phyloP scores from a whole-genome alignment of 192 early-diverging fungal species.

The Kickxella alabastrina region DNA sequence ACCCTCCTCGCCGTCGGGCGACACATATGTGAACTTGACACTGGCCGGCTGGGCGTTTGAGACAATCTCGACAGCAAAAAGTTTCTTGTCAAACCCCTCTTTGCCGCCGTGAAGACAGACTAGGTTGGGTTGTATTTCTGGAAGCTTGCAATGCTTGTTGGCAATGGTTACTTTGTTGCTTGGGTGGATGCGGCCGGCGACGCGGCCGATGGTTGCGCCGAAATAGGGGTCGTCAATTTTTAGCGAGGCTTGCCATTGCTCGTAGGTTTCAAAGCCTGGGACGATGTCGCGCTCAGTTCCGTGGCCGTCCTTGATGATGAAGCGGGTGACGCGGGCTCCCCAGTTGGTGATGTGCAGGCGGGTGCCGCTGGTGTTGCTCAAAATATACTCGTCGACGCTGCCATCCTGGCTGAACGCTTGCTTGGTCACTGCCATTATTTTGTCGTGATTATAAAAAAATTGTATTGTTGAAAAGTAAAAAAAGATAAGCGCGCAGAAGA shows the following conservation, averaged over 20 bases:
- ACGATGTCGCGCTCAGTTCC: slow-evolving; percentile 61
- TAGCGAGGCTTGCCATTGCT: slow-evolving; percentile 51
- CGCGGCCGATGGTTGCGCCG: slow-evolving; percentile 72
- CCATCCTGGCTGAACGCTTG: slow-evolving; percentile 37
- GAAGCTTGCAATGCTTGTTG: slow-evolving; percentile 53
- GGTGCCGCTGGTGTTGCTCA: slow-evolving; percentile 30
- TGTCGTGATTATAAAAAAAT: neutral
- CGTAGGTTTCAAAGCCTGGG: slow-evolving; percentile 67
- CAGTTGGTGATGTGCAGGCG: slow-evolving; percentile 52
- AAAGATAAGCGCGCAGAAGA: neutral
- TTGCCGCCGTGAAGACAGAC: slow-evolving; percentile 75
- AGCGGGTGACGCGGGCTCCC: slow-evolving; percentile 67
- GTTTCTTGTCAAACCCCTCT: slow-evolving; percentile 66
- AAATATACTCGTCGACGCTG: slow-evolving; percentile 21
- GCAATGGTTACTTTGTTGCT: slow-evolving; percentile 60
- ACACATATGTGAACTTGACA: slow-evolving; percentile 58
- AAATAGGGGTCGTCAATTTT: slow-evolving; percentile 65
- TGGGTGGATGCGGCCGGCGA: slow-evolving; percentile 59
- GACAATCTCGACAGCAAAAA: slow-evolving; percentile 55
- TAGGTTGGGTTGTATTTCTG: slow-evolving; percentile 71
- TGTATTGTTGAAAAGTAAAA: neutral
- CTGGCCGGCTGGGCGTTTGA: slow-evolving; percentile 30
- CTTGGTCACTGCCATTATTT: slow-evolving; percentile 29
- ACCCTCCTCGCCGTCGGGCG: slow-evolving; percentile 71
- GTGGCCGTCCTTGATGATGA: slow-evolving; percentile 57